Percentiles rank a stretch among this genome's conserved stretches.
These are phyloP conservation scores for Dendrothele bispora DNA, from an alignment of 768 basidiomycete species.

Conservation along the genomic window DNA sequence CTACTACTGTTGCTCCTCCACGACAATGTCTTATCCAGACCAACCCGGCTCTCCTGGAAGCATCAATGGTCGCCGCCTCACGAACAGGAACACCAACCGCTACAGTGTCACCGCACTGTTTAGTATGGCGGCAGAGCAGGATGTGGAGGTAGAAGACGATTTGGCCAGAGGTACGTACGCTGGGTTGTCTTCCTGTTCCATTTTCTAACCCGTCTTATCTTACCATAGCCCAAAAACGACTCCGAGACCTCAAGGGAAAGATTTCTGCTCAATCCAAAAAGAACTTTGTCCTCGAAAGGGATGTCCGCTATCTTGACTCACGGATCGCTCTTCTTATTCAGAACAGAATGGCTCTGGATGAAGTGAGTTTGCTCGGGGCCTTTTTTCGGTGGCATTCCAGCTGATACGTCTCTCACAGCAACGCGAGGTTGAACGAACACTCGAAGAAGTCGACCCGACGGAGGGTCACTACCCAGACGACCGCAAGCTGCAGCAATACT, in stretches of 20 bases:
- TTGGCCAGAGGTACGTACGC: slow-evolving; percentile 77
- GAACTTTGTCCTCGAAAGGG: slow-evolving; percentile 98
- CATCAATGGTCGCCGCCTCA: slow-evolving; percentile 72
- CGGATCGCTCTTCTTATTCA: slow-evolving; percentile 97
- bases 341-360: slow-evolving; percentile 96
- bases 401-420: slow-evolving; percentile 50
- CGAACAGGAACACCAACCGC: slow-evolving; percentile 93
- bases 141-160: slow-evolving; percentile 97
- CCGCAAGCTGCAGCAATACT: slow-evolving; percentile 92
- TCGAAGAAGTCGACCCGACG: slow-evolving; percentile 93
- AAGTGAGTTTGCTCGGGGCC: slow-evolving; percentile 49
- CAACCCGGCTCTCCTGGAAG: slow-evolving; percentile 61
- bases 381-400: background rate
- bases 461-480: slow-evolving; percentile 95
- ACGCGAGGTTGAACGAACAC: slow-evolving; percentile 91
- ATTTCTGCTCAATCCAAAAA: slow-evolving; percentile 99
- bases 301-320: slow-evolving; percentile 97
- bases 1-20: slow-evolving; percentile 31
- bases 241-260: slow-evolving; percentile 93
- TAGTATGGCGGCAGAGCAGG: slow-evolving; percentile 98
- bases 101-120: slow-evolving; percentile 96
- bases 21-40: slow-evolving; percentile 62
- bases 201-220: slow-evolving; percentile 6
- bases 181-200: slow-evolving; percentile 4
- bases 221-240: slow-evolving; percentile 85